Evolutionary conservation across 371 early-diverging fungal species (phyloP).

Genomic region (Mucor saturninus): DNA sequence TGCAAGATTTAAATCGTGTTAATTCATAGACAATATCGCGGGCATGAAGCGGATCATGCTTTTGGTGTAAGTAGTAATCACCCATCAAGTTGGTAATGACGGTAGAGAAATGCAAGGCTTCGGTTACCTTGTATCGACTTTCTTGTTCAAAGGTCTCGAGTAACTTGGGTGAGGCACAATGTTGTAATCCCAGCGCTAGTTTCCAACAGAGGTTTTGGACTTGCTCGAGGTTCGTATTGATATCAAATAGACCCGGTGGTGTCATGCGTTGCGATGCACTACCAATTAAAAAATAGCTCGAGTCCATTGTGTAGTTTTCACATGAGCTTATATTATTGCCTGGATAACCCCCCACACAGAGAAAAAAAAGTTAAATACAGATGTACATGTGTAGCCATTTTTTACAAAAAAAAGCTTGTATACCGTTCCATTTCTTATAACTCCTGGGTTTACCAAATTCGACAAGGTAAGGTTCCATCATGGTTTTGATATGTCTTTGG

Average conservation of each 20-base stretch:
- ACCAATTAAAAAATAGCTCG: constrained; percentile 43
- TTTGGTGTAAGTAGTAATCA: constrained; percentile 1
- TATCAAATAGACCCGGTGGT: constrained; percentile 37
- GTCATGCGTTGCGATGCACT: constrained; percentile 36
- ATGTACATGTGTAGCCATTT: neutral
- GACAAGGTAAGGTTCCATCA: constrained; percentile 41
- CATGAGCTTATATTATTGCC: constrained; percentile 20
- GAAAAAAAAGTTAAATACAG: constrained; percentile 5
- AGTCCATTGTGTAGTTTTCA: constrained; percentile 30
- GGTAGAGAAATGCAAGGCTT: constrained; percentile 16
- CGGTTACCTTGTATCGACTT: constrained; percentile 19
- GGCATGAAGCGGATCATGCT: constrained; percentile 2
- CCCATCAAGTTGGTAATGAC: constrained; percentile 14
- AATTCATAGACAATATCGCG: constrained; percentile 15
- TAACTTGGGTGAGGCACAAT: constrained; percentile 31
- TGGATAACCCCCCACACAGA: neutral
- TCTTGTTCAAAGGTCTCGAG: constrained; percentile 39
- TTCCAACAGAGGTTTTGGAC: constrained; percentile 50
- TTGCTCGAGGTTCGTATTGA: constrained; percentile 36
- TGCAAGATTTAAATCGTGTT: constrained; percentile 6
- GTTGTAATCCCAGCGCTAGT: constrained; percentile 26
- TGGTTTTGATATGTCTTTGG: constrained; percentile 24
- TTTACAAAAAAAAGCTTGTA: no score
- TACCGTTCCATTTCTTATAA: constrained; percentile 42
- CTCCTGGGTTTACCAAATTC: constrained; percentile 30